phyloP scores from a whole-genome alignment of 768 basidiomycete species.

The Suillus ampliporus region DNA sequence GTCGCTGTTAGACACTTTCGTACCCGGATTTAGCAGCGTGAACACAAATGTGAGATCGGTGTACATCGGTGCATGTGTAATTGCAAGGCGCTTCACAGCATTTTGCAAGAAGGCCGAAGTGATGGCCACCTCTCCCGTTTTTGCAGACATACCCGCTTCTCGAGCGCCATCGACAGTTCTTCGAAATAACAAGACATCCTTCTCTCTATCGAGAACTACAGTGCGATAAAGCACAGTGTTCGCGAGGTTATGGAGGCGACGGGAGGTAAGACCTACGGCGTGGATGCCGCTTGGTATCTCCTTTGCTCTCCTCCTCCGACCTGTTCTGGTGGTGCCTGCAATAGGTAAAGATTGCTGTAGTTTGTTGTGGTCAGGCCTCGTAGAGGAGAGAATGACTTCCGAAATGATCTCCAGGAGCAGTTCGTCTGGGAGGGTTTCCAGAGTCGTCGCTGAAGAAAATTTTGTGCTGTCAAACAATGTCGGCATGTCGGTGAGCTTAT shows the following conservation, averaged over 20 bases:
- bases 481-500: neutral
- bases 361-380: neutral
- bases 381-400: conserved; percentile 8
- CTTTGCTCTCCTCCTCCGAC: neutral
- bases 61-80: conserved; percentile 32
- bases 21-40: conserved; percentile 17
- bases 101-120: conserved; percentile 31
- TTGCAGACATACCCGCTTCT: neutral
- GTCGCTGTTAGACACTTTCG: conserved; percentile 27
- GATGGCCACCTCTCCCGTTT: neutral
- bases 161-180: conserved; percentile 39
- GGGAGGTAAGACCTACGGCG: conserved; percentile 24
- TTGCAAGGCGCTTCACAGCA: conserved; percentile 44
- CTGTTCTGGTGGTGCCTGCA: neutral
- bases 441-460: neutral
- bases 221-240: conserved; percentile 45
- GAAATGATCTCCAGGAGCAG: conserved; percentile 11
- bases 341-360: neutral
- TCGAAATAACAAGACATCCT: conserved; percentile 39
- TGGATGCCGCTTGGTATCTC: conserved; percentile 28
- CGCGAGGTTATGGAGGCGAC: conserved; percentile 37
- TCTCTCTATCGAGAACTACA: conserved; percentile 40
- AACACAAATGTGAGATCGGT: conserved; percentile 11
- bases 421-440: conserved; percentile 11
- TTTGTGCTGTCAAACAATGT: neutral